Conservation (phyloP, 2,329 filamentous ascomycete species). For the Colletotrichum orbiculare region DNA sequence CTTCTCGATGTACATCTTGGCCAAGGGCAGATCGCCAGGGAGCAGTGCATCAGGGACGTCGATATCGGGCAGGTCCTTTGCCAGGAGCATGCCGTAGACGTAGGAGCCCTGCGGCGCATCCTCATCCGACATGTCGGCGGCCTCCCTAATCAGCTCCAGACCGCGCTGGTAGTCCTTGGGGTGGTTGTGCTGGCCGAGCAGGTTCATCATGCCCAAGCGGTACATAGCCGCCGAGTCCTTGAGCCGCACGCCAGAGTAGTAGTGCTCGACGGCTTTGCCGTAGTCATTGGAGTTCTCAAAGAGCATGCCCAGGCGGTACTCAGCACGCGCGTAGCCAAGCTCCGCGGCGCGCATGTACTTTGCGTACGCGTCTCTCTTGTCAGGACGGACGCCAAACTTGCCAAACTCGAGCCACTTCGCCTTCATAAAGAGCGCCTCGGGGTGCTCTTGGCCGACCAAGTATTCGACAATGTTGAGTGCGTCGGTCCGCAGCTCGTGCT, state of each 20-base stretch:
- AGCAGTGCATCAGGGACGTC: constrained; percentile 77
- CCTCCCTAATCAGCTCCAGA: constrained; percentile 83
- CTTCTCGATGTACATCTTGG: constrained; percentile 93
- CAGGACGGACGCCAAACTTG: constrained; percentile 88
- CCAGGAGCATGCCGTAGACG: constrained; percentile 93
- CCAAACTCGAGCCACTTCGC: constrained; percentile 99
- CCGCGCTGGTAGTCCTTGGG: constrained; percentile 82
- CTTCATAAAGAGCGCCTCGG: constrained; percentile 92
- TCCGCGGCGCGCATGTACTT: constrained; percentile 89
- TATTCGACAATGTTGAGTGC: constrained; percentile 93
- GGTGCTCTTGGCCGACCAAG: constrained; percentile 89
- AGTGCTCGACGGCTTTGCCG: constrained; percentile 90
- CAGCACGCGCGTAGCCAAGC: constrained; percentile 85
- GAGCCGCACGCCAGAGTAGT: constrained; percentile 81
- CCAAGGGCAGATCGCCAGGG: constrained; percentile 76
- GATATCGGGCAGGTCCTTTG: constrained; percentile 91
- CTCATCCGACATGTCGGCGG: constrained; percentile 90
- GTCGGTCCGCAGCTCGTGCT: constrained; percentile 88
- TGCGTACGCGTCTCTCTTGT: constrained; percentile 93
- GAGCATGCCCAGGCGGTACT: constrained; percentile 98
- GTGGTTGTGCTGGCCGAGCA: constrained; percentile 93
- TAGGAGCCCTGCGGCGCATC: constrained; percentile 97
- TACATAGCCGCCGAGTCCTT: constrained; percentile 89
- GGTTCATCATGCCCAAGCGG: constrained; percentile 95
- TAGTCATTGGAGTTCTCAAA: constrained; percentile 96